phyloP scores from a whole-genome alignment of 2,329 filamentous ascomycete species.

The Penicillium paneum region DNA sequence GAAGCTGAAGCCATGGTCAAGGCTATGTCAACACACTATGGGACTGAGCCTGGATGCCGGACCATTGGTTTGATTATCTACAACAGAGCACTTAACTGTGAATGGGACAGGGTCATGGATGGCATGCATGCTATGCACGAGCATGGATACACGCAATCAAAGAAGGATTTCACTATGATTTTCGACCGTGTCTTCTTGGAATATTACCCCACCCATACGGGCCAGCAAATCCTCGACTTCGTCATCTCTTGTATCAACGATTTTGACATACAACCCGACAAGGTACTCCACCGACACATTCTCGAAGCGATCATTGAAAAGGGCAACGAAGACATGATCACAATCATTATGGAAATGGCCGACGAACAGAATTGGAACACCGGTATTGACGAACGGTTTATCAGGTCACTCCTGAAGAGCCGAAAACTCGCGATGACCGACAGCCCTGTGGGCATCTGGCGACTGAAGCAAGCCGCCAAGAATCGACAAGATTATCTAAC shows the following conservation, averaged over 20 bases:
- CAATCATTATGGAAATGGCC: conserved; percentile 32
- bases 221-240: conserved; percentile 35
- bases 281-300: conserved; percentile 40
- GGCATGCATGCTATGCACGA: conserved; percentile 40
- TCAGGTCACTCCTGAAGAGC: conserved; percentile 33
- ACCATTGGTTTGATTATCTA: conserved; percentile 39
- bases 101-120: conserved; percentile 42
- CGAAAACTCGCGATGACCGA: conserved; percentile 36
- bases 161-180: conserved; percentile 30
- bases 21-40: conserved; percentile 34
- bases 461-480: conserved; percentile 40
- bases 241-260: conserved; percentile 35
- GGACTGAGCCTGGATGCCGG: conserved; percentile 31
- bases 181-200: conserved; percentile 44
- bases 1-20: conserved; percentile 36
- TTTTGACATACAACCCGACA: conserved; percentile 38
- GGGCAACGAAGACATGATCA: conserved; percentile 33
- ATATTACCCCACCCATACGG: conserved; percentile 39
- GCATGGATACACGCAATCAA: conserved; percentile 29
- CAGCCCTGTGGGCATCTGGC: conserved; percentile 39
- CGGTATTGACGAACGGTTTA: conserved; percentile 27
- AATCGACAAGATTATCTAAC: conserved; percentile 31
- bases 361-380: conserved; percentile 34
- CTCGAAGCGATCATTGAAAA: conserved; percentile 41
- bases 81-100: conserved; percentile 35